A percentile compares a stretch with the other conserved stretches of the same genome.
Conservation (phyloP, 2,329 filamentous ascomycete species). For the Amauroascus niger region DNA sequence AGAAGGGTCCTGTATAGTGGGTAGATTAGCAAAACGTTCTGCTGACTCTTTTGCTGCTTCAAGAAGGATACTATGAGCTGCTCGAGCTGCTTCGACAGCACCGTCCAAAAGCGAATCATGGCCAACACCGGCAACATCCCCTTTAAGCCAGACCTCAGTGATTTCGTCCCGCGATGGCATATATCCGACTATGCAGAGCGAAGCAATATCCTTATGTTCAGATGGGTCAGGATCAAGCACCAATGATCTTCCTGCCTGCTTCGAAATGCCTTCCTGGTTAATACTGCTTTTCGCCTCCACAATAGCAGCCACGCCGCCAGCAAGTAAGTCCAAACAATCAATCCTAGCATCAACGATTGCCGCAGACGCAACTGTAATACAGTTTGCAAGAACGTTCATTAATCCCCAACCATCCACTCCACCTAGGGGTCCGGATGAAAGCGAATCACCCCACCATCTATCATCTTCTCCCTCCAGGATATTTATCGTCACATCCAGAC, state of each 20-base stretch:
- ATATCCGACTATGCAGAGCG: constrained; percentile 84
- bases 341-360: constrained; percentile 92
- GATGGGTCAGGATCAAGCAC: constrained; percentile 73
- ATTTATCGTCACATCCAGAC: constrained; percentile 87
- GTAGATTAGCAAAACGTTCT: constrained; percentile 30
- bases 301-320: constrained; percentile 79
- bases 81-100: constrained; percentile 53
- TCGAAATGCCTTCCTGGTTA: constrained; percentile 26
- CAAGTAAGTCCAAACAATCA: constrained; percentile 83
- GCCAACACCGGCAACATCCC: constrained; percentile 42
- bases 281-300: constrained; percentile 36
- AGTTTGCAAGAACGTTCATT: constrained; percentile 85
- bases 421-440: constrained; percentile 36
- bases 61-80: constrained; percentile 50
- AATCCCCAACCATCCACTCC: constrained; percentile 65
- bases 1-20: neutral
- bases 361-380: constrained; percentile 86
- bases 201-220: constrained; percentile 66
- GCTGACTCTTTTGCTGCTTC: constrained; percentile 53
- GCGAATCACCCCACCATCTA: constrained; percentile 48
- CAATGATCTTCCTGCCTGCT: constrained; percentile 16
- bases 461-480: constrained; percentile 90
- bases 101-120: constrained; percentile 51
- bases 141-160: constrained; percentile 90
- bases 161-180: constrained; percentile 79